Evolutionary conservation across 371 early-diverging fungal genomes (phyloP).

Genomic region (Mucor racemosus): DNA sequence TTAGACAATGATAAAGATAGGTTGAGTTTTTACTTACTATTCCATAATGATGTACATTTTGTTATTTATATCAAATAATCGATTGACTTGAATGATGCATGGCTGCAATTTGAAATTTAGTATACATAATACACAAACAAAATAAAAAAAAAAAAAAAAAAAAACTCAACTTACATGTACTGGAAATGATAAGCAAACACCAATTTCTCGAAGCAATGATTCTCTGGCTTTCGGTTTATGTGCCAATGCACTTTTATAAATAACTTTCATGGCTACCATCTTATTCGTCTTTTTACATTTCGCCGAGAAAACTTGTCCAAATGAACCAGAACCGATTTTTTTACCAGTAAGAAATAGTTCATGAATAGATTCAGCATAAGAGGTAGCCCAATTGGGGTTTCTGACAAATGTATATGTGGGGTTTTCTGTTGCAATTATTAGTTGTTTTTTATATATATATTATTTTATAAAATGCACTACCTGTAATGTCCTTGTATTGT

Average conservation of each 20-base stretch:
- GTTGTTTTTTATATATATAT: no score
- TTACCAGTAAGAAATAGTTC: not conserved
- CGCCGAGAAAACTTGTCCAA: conserved; percentile 16
- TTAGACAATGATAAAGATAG: not conserved
- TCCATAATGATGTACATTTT: conserved; percentile 33
- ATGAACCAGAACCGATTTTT: conserved; percentile 8
- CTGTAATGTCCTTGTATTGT: not conserved
- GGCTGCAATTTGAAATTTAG: conserved; percentile 17
- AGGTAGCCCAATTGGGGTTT: not conserved
- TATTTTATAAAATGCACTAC: not conserved
- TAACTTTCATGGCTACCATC: conserved; percentile 19
- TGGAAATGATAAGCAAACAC: conserved; percentile 28
- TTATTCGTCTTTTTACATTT: conserved; percentile 16
- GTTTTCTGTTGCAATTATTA: not conserved
- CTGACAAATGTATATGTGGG: conserved; percentile 15
- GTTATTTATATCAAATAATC: conserved; percentile 19
- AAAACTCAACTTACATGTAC: conserved; percentile 23
- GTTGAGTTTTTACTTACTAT: conserved; percentile 24
- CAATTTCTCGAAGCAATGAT: conserved; percentile 25
- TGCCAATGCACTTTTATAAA: not conserved
- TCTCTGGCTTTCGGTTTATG: not conserved
- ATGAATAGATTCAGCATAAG: not conserved
- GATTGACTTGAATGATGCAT: conserved; percentile 26
- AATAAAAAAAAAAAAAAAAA: not conserved
- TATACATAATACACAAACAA: not conserved